Percentiles rank a stretch among this genome's conserved stretches.
Evolutionary conservation across 2,329 filamentous ascomycete species (phyloP).

Genomic region (Neopestalotiopsis clavispora): DNA sequence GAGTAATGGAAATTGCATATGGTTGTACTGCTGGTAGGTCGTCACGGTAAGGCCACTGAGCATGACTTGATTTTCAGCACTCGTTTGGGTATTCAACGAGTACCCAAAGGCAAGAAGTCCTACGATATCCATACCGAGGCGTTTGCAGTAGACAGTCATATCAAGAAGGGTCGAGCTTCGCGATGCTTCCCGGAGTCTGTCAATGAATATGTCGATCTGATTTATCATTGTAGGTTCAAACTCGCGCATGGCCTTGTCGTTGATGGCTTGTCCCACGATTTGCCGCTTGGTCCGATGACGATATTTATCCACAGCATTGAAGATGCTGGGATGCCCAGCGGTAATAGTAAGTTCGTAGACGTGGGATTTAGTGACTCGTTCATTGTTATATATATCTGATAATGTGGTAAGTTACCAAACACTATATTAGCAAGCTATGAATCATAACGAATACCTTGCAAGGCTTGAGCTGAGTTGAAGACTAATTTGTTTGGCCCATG

Average conservation of each 20-base stretch:
- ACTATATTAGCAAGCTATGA: no score
- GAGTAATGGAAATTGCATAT: no score
- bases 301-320: slow-evolving; percentile 18
- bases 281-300: slow-evolving; percentile 24
- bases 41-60: neutral
- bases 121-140: slow-evolving; percentile 25
- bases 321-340: no score
- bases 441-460: no score
- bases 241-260: slow-evolving; percentile 24
- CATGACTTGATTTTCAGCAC: slow-evolving; percentile 23
- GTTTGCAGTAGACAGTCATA: slow-evolving; percentile 20
- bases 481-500: no score
- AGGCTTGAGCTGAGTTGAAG: no score
- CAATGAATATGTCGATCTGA: slow-evolving; percentile 25
- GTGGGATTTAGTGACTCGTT: no score
- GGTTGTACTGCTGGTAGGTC: no score
- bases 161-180: slow-evolving; percentile 17
- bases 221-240: slow-evolving; percentile 27
- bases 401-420: no score
- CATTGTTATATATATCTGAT: no score
- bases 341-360: no score
- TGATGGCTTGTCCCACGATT: slow-evolving; percentile 22
- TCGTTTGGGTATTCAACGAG: slow-evolving; percentile 21
- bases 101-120: slow-evolving; percentile 26
- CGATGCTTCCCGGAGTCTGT: neutral